Evolutionary conservation across 352 stramenopile species (phyloP).

Genomic region (Phytophthora hibernalis): DNA sequence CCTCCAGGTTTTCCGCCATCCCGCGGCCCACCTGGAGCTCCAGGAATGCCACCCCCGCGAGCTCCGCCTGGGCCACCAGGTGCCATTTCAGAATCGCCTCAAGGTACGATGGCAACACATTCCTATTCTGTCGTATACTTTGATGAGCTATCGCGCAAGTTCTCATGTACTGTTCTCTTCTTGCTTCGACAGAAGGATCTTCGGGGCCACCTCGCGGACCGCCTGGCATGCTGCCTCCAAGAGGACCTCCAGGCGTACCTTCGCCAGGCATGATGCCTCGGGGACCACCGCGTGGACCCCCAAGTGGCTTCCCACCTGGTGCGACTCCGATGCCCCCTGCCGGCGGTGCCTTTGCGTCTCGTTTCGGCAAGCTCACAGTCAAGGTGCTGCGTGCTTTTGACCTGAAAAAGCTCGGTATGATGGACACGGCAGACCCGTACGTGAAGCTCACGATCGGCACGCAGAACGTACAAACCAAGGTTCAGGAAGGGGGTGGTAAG

Average conservation of each 20-base stretch:
- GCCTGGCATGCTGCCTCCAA: conserved; percentile 35
- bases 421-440: conserved; percentile 95
- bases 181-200: conserved; percentile 2
- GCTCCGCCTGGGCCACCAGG: conserved; percentile 18
- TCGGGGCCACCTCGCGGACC: conserved; percentile 43
- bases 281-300: conserved; percentile 35
- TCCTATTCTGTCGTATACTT: neutral
- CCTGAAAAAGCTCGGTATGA: conserved; percentile 93
- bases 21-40: conserved; percentile 14
- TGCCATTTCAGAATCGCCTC: conserved; percentile 2
- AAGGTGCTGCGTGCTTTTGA: conserved; percentile 93
- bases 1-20: conserved; percentile 26
- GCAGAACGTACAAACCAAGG: conserved; percentile 79
- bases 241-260: conserved; percentile 34
- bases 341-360: conserved; percentile 64
- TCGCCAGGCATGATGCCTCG: conserved; percentile 29
- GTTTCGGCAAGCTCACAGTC: conserved; percentile 92
- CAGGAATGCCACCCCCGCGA: conserved; percentile 24
- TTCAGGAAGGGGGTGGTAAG: conserved; percentile 92
- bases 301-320: conserved; percentile 26
- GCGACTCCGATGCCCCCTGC: conserved; percentile 40
- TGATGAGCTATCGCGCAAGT: neutral
- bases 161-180: conserved; percentile 5
- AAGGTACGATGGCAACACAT: conserved; percentile 15
- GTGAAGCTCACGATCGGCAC: conserved; percentile 92